Conservation (phyloP, 148 eudicot genomes). For the Fallopia convolvulus region DNA sequence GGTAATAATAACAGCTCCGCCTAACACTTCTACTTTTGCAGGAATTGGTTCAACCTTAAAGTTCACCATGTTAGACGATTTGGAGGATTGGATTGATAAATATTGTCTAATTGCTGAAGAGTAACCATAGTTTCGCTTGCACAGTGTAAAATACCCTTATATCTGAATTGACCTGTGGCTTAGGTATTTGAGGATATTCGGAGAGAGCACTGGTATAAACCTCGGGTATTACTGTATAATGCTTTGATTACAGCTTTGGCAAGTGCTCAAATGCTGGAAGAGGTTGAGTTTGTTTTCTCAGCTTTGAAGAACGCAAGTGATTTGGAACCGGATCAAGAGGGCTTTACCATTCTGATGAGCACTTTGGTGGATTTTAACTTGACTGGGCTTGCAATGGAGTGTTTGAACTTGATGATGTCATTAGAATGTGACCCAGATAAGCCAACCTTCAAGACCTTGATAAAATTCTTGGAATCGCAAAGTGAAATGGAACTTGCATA, state of each 20-base stretch:
- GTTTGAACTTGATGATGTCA: slow-evolving; percentile 46
- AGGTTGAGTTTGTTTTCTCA: slow-evolving; percentile 23
- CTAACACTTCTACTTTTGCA: background rate
- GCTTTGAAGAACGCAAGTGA: slow-evolving; percentile 30
- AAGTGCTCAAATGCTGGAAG: slow-evolving; percentile 34
- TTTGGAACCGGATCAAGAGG: slow-evolving; percentile 34
- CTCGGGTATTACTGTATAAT: slow-evolving; percentile 36
- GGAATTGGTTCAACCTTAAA: background rate
- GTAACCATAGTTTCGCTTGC: background rate
- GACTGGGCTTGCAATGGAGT: slow-evolving; percentile 35
- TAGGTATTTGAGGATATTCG: slow-evolving; percentile 45
- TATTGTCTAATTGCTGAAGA: background rate
- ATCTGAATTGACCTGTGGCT: background rate
- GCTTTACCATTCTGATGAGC: slow-evolving; percentile 40
- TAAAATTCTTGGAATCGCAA: slow-evolving; percentile 35
- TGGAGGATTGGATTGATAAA: background rate
- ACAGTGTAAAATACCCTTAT: background rate
- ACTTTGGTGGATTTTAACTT: slow-evolving; percentile 30
- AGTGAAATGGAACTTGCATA: slow-evolving; percentile 31
- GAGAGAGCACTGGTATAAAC: slow-evolving; percentile 55
- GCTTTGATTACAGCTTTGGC: slow-evolving; percentile 45
- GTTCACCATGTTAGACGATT: background rate
- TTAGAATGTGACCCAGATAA: slow-evolving; percentile 45
- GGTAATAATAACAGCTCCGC: slow-evolving; percentile 22
- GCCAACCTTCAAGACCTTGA: slow-evolving; percentile 31